phyloP scores from a whole-genome alignment of 768 basidiomycete genomes.

The Termitomyces sp. region DNA sequence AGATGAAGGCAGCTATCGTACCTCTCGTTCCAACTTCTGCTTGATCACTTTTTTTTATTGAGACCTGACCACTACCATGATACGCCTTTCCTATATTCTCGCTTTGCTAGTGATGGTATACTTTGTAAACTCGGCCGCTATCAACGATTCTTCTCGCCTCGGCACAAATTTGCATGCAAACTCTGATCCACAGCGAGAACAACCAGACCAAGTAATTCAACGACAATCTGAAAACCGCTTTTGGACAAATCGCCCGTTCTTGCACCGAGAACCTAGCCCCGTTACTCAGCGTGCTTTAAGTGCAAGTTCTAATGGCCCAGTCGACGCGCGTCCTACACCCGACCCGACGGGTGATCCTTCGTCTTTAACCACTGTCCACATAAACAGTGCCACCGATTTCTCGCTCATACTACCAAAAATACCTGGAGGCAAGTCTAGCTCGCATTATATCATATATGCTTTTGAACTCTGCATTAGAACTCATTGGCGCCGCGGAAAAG shows the following conservation, averaged over 20 bases:
- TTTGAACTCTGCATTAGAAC: constrained; percentile 8
- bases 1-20: background rate
- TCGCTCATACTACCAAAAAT: constrained; percentile 17
- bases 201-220: background rate
- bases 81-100: background rate
- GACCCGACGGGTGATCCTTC: constrained; percentile 21
- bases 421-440: constrained; percentile 9
- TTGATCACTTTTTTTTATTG: background rate
- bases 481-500: constrained; percentile 18
- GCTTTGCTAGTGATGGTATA: background rate
- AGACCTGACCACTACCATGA: background rate
- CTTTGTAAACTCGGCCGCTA: constrained; percentile 7
- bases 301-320: background rate
- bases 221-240: constrained; percentile 1
- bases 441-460: background rate
- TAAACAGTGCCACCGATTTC: constrained; percentile 16
- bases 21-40: background rate
- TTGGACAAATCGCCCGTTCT: constrained; percentile 3
- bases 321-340: constrained; percentile 18
- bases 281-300: background rate
- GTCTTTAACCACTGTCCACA: constrained; percentile 18
- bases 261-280: background rate
- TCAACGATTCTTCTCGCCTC: constrained; percentile 5
- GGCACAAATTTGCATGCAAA: background rate
- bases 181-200: background rate